These are phyloP conservation scores for Cladophialophora immunda DNA, from an alignment of 2,329 filamentous ascomycete genomes.

Conservation along the genomic window DNA sequence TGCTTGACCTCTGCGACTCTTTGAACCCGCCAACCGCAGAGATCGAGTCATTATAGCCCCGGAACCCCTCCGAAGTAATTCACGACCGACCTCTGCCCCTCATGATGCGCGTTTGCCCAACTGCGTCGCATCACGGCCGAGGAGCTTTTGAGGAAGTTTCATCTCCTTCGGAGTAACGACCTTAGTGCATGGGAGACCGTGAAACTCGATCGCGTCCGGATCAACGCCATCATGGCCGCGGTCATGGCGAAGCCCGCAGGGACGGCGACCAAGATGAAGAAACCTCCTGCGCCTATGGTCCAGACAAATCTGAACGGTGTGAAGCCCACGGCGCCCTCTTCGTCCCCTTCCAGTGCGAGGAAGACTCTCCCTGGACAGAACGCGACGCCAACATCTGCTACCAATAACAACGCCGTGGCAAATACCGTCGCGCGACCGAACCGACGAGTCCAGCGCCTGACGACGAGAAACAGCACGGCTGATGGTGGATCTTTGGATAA, in stretches of 20 bases:
- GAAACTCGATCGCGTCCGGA: background rate
- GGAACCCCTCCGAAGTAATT: conserved; percentile 6
- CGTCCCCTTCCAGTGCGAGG: conserved; percentile 63
- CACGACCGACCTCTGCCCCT: conserved; percentile 31
- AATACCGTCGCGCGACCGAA: conserved; percentile 50
- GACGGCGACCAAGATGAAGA: conserved; percentile 42
- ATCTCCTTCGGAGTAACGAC: conserved; percentile 24
- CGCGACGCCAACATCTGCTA: conserved; percentile 40
- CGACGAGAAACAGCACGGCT: conserved; percentile 45
- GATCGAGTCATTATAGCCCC: conserved; percentile 5
- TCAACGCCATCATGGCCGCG: conserved; percentile 33
- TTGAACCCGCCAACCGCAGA: conserved; percentile 2
- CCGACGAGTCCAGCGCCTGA: conserved; percentile 55
- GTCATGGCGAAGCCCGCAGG: conserved; percentile 37
- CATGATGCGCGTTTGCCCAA: conserved; percentile 38
- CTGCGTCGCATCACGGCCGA: conserved; percentile 36
- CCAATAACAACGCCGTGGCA: conserved; percentile 51
- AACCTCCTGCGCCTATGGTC: conserved; percentile 59
- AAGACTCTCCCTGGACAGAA: conserved; percentile 61
- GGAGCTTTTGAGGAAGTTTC: conserved; percentile 27
- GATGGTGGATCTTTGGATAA: conserved; percentile 45
- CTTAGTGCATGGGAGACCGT: conserved; percentile 14
- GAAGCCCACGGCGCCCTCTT: conserved; percentile 66
- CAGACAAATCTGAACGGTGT: conserved; percentile 69
- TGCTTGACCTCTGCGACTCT: conserved; percentile 1